A percentile compares a stretch with the other conserved stretches of the same genome.
Evolutionary conservation across 345 rosid species (phyloP).

Genomic region (Gossypium stocksii): DNA sequence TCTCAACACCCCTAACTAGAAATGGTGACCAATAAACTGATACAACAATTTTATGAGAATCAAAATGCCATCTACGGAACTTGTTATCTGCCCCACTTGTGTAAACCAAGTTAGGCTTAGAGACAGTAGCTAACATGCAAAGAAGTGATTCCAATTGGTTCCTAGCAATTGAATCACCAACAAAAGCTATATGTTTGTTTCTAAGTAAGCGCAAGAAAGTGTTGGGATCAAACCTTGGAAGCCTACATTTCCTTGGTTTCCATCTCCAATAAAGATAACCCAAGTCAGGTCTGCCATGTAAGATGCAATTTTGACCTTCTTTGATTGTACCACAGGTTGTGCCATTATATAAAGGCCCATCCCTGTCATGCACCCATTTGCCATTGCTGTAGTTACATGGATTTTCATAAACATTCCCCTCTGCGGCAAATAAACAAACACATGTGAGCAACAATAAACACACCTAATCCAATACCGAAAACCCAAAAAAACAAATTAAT

Average conservation of each 20-base stretch:
- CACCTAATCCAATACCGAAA: background rate
- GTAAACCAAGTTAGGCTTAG: constrained; percentile 56
- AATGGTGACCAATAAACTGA: constrained; percentile 97
- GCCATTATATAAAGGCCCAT: constrained; percentile 73
- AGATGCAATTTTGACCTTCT: constrained; percentile 74
- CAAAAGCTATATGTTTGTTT: constrained; percentile 71
- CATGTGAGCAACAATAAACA: background rate
- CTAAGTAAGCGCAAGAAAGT: constrained; percentile 52
- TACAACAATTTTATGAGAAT: constrained; percentile 43
- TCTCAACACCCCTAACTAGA: constrained; percentile 76
- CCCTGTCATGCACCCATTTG: constrained; percentile 62
- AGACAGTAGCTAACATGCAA: constrained; percentile 64
- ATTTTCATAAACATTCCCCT: constrained; percentile 24
- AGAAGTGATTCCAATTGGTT: constrained; percentile 90
- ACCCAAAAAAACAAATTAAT: background rate
- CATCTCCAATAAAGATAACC: constrained; percentile 89
- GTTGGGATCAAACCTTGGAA: constrained; percentile 76
- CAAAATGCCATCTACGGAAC: constrained; percentile 73
- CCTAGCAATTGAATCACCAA: constrained; percentile 96
- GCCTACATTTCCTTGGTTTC: constrained; percentile 67
- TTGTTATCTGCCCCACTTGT: constrained; percentile 70
- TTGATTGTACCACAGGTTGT: constrained; percentile 78
- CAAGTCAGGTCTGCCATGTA: constrained; percentile 80
- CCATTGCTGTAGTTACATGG: constrained; percentile 73
- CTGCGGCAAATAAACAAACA: constrained; percentile 34